Percentiles rank a stretch among this genome's conserved stretches.
phyloP scores from a whole-genome alignment of 2,329 filamentous ascomycete species.

The Xylaria sp. region DNA sequence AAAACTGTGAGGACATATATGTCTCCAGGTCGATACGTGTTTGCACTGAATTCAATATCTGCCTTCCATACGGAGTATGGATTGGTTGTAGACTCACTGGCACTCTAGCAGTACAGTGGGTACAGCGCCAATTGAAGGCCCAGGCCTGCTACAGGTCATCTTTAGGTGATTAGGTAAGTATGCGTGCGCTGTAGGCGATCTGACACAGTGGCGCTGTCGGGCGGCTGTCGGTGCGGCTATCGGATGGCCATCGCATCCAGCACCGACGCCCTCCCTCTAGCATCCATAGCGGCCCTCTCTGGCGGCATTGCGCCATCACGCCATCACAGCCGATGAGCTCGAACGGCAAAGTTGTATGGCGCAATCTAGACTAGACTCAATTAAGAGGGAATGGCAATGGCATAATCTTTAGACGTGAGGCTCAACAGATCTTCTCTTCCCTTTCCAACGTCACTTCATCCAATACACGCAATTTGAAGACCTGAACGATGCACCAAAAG shows the following conservation, averaged over 20 bases:
- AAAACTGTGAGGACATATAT: too few species aligned
- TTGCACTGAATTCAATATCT: too few species aligned
- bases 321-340: slow-evolving; percentile 30
- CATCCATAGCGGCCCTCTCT: slow-evolving; percentile 8
- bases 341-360: slow-evolving; percentile 40
- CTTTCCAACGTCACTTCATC: slow-evolving; percentile 42
- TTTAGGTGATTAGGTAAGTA: too few species aligned
- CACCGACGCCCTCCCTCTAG: background rate
- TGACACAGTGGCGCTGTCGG: background rate
- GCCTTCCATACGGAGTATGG: too few species aligned
- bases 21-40: too few species aligned
- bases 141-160: too few species aligned
- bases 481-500: slow-evolving; percentile 5
- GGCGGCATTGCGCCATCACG: slow-evolving; percentile 38
- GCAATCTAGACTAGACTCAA: slow-evolving; percentile 49
- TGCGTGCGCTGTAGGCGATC: background rate
- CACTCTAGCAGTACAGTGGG: too few species aligned
- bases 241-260: slow-evolving; percentile 27
- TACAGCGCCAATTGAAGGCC: too few species aligned
- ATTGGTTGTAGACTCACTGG: too few species aligned
- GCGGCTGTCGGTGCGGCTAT: slow-evolving; percentile 35
- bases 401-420: slow-evolving; percentile 40
- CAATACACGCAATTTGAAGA: background rate
- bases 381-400: slow-evolving; percentile 37
- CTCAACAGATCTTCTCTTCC: slow-evolving; percentile 39